Percentiles rank a stretch among this genome's conserved stretches.
Evolutionary conservation across 148 eudicot species (phyloP).

Genomic region (Selenicereus undatus): DNA sequence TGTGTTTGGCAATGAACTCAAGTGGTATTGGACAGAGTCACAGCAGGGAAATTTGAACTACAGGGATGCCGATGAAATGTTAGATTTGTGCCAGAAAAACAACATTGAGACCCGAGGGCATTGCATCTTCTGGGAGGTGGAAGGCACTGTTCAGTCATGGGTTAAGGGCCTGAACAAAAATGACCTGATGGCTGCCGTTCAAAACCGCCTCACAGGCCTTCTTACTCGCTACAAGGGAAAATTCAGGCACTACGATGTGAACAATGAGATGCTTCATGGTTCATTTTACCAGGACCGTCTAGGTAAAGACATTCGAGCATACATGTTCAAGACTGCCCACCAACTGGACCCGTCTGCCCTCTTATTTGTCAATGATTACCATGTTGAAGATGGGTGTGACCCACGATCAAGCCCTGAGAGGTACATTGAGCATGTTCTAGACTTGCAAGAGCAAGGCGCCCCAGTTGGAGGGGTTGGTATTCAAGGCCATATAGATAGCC

Average conservation of each 20-base stretch:
- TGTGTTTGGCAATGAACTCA: slow-evolving; percentile 87
- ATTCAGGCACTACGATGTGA: slow-evolving; percentile 91
- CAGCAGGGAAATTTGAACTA: slow-evolving; percentile 74
- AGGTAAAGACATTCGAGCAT: slow-evolving; percentile 65
- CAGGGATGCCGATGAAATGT: slow-evolving; percentile 77
- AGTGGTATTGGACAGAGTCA: slow-evolving; percentile 95
- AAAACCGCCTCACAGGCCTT: slow-evolving; percentile 65
- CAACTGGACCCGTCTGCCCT: slow-evolving; percentile 63
- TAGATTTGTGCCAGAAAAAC: slow-evolving; percentile 52
- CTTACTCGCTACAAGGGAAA: slow-evolving; percentile 85
- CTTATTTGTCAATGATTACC: slow-evolving; percentile 89
- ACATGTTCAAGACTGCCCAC: slow-evolving; percentile 81
- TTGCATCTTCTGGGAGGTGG: slow-evolving; percentile 97
- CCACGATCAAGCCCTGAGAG: slow-evolving; percentile 66
- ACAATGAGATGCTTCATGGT: slow-evolving; percentile 95
- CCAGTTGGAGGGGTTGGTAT: slow-evolving; percentile 90
- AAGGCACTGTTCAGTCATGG: slow-evolving; percentile 64
- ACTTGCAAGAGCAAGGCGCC: slow-evolving; percentile 77
- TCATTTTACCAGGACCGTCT: slow-evolving; percentile 72
- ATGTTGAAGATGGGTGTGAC: slow-evolving; percentile 80
- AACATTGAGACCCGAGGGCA: slow-evolving; percentile 78
- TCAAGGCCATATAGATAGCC: slow-evolving; percentile 90
- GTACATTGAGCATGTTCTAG: slow-evolving; percentile 72
- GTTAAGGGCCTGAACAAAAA: slow-evolving; percentile 39
- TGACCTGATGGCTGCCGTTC: slow-evolving; percentile 59